Evolutionary conservation across 805 yeast genomes (phyloP), one percentile per base, ranked within the genome.

Genomic region (Ogataea nitratoaversa): DNA sequence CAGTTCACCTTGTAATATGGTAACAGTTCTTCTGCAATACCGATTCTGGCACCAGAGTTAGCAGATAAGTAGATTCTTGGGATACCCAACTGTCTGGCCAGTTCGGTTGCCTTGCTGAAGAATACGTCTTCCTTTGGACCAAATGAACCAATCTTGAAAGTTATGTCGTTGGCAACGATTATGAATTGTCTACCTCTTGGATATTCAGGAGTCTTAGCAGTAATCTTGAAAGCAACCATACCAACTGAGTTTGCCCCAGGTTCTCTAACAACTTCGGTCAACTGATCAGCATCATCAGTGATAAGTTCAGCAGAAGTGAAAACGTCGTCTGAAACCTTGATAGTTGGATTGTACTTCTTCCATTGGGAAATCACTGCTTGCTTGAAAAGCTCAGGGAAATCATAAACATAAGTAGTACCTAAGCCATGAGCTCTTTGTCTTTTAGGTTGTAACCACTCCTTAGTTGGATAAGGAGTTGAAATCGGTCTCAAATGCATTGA

Each of bases 21-120:
- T 41, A 93, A 74, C 48, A 93, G 74, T 66, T 93, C 99, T 54
- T 93, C 98, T 20, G 99, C 99, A 62, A 93, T 79, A 60, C 99
- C 99, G 49, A 93, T 86, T 72, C 99, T 82, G 34, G 99, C 99
- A 74, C 99, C 99, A 45, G 98, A 90, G 76, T 93, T 93, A 22
- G 99, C 99, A 54, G 97, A 87, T 53, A 93, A 72, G 68, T 93
- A 93, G 42, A 93, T 78, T 70, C 99, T 77, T 59, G 99, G 99
- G 53, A 93, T 81, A 45, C 99, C 99, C 50, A 82, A 74, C 59
- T 78, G 72, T 69, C 96, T 79, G 25, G 98, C 96, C 52, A 82
- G 76, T 58, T 89, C 95, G 27, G 99, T 93, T 49, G 90, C 95
- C 61, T 83, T 81, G 72, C 86, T 78, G 76, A 93, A 93, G 72